A percentile compares a stretch with the other conserved stretches of the same genome.
phyloP scores from a whole-genome alignment of 106 monocot species.

The Hemerocallis citrina region DNA sequence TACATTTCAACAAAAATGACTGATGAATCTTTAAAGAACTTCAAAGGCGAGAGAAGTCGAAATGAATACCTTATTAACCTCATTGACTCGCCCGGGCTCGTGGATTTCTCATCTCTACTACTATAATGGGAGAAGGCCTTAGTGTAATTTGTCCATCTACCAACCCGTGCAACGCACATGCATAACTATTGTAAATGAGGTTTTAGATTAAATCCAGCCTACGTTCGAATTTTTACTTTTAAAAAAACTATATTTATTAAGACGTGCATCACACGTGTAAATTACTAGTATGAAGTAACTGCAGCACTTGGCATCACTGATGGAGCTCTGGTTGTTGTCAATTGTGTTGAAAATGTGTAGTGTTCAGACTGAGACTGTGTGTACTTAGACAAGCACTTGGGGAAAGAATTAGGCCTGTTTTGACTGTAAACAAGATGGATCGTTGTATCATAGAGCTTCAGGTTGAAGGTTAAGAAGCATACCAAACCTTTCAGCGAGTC shows the following conservation, averaged over 20 bases:
- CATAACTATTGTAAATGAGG: too few relatives aligned
- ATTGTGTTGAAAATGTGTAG: slow-evolving; percentile 27
- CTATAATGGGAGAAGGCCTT: too few relatives aligned
- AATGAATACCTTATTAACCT: slow-evolving; percentile 37
- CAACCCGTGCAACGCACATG: too few relatives aligned
- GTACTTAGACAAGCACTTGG: slow-evolving; percentile 23
- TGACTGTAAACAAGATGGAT: slow-evolving; percentile 30
- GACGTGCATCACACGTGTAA: too few relatives aligned
- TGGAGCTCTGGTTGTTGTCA: slow-evolving; percentile 27
- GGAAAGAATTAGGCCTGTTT: slow-evolving; percentile 20
- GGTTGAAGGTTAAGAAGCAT: slow-evolving; percentile 43
- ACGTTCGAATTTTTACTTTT: too few relatives aligned
- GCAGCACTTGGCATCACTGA: slow-evolving; percentile 36
- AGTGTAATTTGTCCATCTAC: too few relatives aligned
- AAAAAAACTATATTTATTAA: too few relatives aligned
- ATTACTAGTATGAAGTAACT: too few relatives aligned
- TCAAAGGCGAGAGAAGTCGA: slow-evolving; percentile 26
- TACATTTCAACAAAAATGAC: too few relatives aligned
- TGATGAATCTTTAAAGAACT: slow-evolving; percentile 13
- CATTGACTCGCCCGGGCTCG: too few relatives aligned
- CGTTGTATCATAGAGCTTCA: slow-evolving; percentile 23
- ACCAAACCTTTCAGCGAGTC: slow-evolving; percentile 41
- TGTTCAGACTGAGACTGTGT: slow-evolving; percentile 34
- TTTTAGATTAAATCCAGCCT: too few relatives aligned
- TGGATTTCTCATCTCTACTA: slow-evolving; percentile 27